Conservation (phyloP, 192 early-diverging fungal genomes). For the Coemansia asiatica region DNA sequence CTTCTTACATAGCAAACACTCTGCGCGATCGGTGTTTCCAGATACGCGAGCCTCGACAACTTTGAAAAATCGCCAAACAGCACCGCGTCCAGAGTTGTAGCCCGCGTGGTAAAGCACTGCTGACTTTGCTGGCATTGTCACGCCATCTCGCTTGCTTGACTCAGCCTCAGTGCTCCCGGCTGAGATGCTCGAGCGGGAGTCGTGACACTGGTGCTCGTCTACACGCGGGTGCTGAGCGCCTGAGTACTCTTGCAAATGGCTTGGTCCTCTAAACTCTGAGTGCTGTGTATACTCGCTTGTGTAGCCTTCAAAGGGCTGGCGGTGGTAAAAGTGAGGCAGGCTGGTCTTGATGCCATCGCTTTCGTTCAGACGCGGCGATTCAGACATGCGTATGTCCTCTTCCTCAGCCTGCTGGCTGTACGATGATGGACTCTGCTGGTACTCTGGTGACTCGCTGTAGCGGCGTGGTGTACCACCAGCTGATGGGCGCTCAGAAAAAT, state of each 20-base stretch:
- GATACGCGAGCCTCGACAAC: conserved; percentile 52
- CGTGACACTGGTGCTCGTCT: conserved; percentile 8
- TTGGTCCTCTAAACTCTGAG: conserved; percentile 6
- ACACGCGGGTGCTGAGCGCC: neutral
- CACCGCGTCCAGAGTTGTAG: conserved; percentile 50
- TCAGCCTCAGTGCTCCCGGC: conserved; percentile 10
- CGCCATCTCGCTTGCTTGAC: conserved; percentile 17
- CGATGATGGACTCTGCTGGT: conserved; percentile 7
- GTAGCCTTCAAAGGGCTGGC: conserved; percentile 11
- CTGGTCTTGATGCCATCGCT: conserved; percentile 8
- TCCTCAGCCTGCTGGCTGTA: conserved; percentile 20
- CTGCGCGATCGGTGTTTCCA: conserved; percentile 55
- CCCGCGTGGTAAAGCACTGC: conserved; percentile 48
- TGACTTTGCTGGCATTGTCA: conserved; percentile 44
- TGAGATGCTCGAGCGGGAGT: conserved; percentile 20
- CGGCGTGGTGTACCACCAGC: neutral
- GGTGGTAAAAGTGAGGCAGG: conserved; percentile 12
- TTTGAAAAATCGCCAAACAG: conserved; percentile 54
- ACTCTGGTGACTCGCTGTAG: conserved; percentile 3
- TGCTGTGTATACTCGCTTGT: conserved; percentile 13
- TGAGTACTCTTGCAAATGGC: conserved; percentile 5
- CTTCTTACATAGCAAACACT: conserved; percentile 54
- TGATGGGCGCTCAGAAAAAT: neutral
- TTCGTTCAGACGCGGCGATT: conserved; percentile 33
- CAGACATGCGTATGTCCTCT: conserved; percentile 53